Evolutionary conservation across 2,329 filamentous ascomycete species (phyloP).

Genomic region (Trichoderma atroviride): DNA sequence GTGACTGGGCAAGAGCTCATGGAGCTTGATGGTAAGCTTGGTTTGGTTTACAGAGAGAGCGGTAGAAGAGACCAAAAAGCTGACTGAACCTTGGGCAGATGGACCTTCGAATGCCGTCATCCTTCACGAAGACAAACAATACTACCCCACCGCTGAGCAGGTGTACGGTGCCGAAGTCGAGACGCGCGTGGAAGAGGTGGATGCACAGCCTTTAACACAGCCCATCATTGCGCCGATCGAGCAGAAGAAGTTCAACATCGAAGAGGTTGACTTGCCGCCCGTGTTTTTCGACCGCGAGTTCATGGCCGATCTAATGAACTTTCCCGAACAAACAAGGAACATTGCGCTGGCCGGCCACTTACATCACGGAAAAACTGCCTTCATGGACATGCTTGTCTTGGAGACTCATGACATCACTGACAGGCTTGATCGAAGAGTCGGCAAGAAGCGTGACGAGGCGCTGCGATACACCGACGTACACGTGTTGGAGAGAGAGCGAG

Average conservation of each 20-base stretch:
- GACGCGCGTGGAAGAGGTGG: conserved; percentile 94
- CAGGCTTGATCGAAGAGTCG: conserved; percentile 76
- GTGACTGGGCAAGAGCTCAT: conserved; percentile 80
- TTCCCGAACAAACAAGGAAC: conserved; percentile 91
- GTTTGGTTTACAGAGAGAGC: neutral
- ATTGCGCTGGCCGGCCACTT: conserved; percentile 89
- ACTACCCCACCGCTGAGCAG: conserved; percentile 97
- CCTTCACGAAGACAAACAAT: conserved; percentile 98
- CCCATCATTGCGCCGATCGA: conserved; percentile 93
- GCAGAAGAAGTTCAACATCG: conserved; percentile 93
- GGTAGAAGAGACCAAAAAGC: neutral
- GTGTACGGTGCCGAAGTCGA: conserved; percentile 94
- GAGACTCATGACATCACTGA: conserved; percentile 89
- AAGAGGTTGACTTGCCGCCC: conserved; percentile 86
- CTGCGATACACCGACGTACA: conserved; percentile 94
- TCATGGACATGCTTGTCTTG: conserved; percentile 97
- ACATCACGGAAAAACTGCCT: conserved; percentile 96
- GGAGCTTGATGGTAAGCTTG: conserved; percentile 76
- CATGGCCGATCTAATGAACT: conserved; percentile 95
- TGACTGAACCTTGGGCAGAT: conserved; percentile 47
- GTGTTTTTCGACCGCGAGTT: conserved; percentile 88
- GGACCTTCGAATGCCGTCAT: conserved; percentile 96
- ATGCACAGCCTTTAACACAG: conserved; percentile 87
- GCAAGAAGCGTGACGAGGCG: conserved; percentile 83
- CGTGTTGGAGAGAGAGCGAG: conserved; percentile 83